Evolutionary conservation across 768 basidiomycete genomes (phyloP).

Genomic region (Kwoniella botswanensis): DNA sequence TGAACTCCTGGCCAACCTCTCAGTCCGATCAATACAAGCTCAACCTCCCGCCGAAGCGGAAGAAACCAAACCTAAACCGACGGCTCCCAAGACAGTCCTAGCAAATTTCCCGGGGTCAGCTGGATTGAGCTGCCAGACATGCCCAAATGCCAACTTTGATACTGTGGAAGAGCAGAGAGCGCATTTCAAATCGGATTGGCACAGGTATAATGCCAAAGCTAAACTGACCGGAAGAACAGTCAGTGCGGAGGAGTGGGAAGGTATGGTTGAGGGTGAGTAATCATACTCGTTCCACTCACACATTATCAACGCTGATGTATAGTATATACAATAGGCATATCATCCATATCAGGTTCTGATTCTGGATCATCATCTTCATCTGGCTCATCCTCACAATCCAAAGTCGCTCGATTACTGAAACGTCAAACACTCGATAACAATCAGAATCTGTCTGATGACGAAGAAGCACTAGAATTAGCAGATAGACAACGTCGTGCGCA

Average conservation of each 20-base stretch:
- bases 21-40: conserved; percentile 68
- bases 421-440: conserved; percentile 67
- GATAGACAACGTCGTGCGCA: conserved; percentile 57
- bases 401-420: conserved; percentile 70
- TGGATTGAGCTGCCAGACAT: conserved; percentile 51
- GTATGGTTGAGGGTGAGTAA: conserved; percentile 76
- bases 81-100: not conserved
- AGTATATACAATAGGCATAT: conserved; percentile 37
- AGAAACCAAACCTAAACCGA: conserved; percentile 21
- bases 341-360: conserved; percentile 74
- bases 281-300: not conserved
- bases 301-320: not conserved
- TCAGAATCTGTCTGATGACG: conserved; percentile 55
- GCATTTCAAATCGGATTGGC: conserved; percentile 96
- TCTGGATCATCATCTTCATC: conserved; percentile 67
- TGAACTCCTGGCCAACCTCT: conserved; percentile 72
- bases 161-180: conserved; percentile 79
- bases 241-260: conserved; percentile 72
- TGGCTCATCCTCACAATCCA: conserved; percentile 60
- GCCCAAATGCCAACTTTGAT: conserved; percentile 66
- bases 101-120: conserved; percentile 17
- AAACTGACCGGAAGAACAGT: conserved; percentile 66
- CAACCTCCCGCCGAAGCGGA: conserved; percentile 21
- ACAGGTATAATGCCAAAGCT: conserved; percentile 93
- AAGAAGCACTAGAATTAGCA: conserved; percentile 52